Base-by-base conservation (phyloP, 306 rosid species). In the Betula pendula region DNA sequence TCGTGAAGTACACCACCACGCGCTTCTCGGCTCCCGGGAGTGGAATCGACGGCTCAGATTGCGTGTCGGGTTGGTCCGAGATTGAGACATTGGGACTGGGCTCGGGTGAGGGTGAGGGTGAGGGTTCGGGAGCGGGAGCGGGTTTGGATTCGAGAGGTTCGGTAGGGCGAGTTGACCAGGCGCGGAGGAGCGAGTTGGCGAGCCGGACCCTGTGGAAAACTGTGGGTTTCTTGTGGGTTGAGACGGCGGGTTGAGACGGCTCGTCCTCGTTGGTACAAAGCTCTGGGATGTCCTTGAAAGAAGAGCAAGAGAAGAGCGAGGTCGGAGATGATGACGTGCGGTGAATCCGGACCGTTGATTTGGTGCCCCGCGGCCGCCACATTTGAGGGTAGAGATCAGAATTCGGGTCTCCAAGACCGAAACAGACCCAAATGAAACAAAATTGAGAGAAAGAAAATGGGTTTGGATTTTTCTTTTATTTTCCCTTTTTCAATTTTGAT, bases 171-270 rank as follows among this genome's bases (percentile, higher is more conserved):
- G 79, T 53, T 43, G 87, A 84, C 86, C 79, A 80, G 68, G 85
- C 44, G 56, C 86, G 79, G 75, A 79, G 75, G 78, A 87, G 77
- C 70, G 86, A 79, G 77, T 84, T 92, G 80, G 92, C 92, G 77
- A 88, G 73, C 59, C 93, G 87, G 77, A 95, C 97, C 9, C 98
- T 95, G 81, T 85, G 96, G 89, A 92, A 95, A 29, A 95, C 71
- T 2, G 94, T 71, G 73, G 91, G 38, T 74, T 81, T 89, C 60
- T 62, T 86, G 25, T 59, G 9, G 40, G 83, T 24, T 56, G 84
- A 24, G 33, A 77, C 35, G 70, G 83, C 13, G 25, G 84, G 59
- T 31, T 75, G 89, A 6, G 79, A 45, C 20, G 83, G 10, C 51
- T 92, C 95, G 50, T 92, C 97, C 71, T 92, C 96, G 47, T 90